phyloP scores from a whole-genome alignment of 2,329 filamentous ascomycete genomes.

The Pseudocercospora pini-densiflorae region DNA sequence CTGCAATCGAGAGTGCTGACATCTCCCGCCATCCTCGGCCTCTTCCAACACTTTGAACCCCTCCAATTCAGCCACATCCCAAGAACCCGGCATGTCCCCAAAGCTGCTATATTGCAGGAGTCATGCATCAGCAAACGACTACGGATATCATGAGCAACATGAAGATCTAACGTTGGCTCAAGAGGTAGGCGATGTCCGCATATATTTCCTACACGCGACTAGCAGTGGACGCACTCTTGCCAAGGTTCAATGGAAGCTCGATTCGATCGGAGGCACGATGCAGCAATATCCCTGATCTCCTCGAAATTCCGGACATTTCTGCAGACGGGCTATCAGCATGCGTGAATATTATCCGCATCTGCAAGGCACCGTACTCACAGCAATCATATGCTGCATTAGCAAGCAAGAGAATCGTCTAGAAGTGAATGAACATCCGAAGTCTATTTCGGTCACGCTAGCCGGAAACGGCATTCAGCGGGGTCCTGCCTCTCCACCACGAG shows the following conservation, averaged over 20 bases:
- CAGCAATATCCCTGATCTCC: too few species aligned
- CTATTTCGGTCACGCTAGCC: neutral
- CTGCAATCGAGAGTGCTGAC: neutral
- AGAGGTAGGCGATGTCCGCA: too few species aligned
- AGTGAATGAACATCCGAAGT: slow-evolving; percentile 5
- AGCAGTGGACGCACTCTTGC: too few species aligned
- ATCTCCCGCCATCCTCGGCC: neutral
- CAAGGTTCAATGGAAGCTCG: neutral
- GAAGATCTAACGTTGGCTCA: neutral
- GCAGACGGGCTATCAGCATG: too few species aligned
- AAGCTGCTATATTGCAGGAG: neutral
- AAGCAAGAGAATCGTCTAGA: slow-evolving; percentile 5
- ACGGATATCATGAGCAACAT: neutral
- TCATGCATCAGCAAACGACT: neutral
- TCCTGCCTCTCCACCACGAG: neutral
- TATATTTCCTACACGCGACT: too few species aligned
- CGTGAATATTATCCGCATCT: neutral
- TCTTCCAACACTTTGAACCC: neutral
- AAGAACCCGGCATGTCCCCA: neutral
- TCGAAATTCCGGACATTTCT: neutral
- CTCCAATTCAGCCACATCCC: neutral
- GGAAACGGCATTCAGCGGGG: neutral
- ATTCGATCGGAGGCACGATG: neutral
- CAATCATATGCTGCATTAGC: neutral
- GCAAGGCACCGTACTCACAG: neutral